Conservation (phyloP, 2,329 filamentous ascomycete genomes). For the Fusarium sp. region DNA sequence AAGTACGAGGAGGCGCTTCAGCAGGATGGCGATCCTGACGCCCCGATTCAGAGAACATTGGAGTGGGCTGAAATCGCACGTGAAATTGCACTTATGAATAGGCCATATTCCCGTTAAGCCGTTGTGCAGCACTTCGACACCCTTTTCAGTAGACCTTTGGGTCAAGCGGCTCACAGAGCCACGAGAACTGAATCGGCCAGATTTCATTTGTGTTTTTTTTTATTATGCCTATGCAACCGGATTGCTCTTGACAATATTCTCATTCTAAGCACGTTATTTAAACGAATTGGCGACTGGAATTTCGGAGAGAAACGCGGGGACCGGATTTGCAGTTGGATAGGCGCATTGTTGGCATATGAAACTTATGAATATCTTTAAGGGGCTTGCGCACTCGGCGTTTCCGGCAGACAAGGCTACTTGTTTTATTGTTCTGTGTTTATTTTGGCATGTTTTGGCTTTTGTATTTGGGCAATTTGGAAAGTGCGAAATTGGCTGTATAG, state of each 20-base stretch:
- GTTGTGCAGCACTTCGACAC: background rate
- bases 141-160: constrained; percentile 1
- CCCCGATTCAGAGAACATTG: constrained; percentile 75
- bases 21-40: constrained; percentile 59
- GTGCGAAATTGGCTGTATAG: constrained; percentile 7
- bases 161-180: constrained; percentile 1
- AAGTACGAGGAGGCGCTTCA: constrained; percentile 92
- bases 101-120: constrained; percentile 80
- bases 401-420: background rate
- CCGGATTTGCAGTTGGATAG: constrained; percentile 12
- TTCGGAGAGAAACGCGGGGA: background rate
- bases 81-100: constrained; percentile 96
- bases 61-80: constrained; percentile 91
- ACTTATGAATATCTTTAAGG: constrained; percentile 3
- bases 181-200: background rate
- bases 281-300: background rate
- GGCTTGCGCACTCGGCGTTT: constrained; percentile 31
- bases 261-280: background rate
- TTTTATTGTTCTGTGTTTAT: background rate
- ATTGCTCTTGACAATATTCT: background rate
- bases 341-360: constrained; percentile 23
- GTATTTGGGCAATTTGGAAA: constrained; percentile 1
- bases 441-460: constrained; percentile 3
- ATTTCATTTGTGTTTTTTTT: background rate
- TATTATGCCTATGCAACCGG: background rate